A percentile compares a stretch with the other conserved stretches of the same genome.
Evolutionary conservation across 768 basidiomycete species (phyloP).

Genomic region (Rhodotorula sphaerocarpa): DNA sequence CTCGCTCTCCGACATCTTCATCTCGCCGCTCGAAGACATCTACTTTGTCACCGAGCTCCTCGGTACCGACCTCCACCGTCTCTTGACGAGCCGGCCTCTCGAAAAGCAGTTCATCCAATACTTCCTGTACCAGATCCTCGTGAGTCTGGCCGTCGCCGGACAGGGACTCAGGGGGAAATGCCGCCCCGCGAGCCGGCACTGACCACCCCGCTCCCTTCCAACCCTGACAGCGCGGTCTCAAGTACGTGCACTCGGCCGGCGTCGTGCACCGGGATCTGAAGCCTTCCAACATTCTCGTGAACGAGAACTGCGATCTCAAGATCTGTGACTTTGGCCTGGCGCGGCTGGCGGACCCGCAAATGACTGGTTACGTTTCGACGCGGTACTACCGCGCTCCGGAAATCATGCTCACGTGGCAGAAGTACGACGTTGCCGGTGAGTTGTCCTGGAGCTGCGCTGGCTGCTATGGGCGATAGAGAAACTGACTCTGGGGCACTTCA

Average conservation of each 20-base stretch:
- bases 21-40: slow-evolving; percentile 90
- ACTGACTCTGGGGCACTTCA: too few relatives aligned
- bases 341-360: slow-evolving; percentile 97
- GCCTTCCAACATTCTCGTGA: slow-evolving; percentile 98
- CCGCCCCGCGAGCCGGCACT: too few relatives aligned
- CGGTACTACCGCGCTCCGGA: slow-evolving; percentile 98
- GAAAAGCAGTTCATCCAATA: slow-evolving; percentile 99
- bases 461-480: too few relatives aligned
- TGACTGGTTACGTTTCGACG: slow-evolving; percentile 99
- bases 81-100: slow-evolving; percentile 88
- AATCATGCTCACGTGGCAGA: slow-evolving; percentile 99
- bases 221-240: slow-evolving; percentile 61
- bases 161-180: too few relatives aligned
- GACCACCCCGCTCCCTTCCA: too few relatives aligned
- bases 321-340: slow-evolving; percentile 99
- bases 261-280: slow-evolving; percentile 98
- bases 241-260: slow-evolving; percentile 98
- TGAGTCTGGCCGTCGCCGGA: too few relatives aligned
- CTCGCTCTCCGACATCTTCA: slow-evolving; percentile 96
- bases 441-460: slow-evolving; percentile 4
- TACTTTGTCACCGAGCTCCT: slow-evolving; percentile 99
- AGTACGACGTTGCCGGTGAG: slow-evolving; percentile 84
- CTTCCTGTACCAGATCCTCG: slow-evolving; percentile 94
- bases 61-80: slow-evolving; percentile 93
- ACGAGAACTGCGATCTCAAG: slow-evolving; percentile 99